Evolutionary conservation across 1,284 basidiomycete species (phyloP).

Genomic region (Fereydounia khargensis): DNA sequence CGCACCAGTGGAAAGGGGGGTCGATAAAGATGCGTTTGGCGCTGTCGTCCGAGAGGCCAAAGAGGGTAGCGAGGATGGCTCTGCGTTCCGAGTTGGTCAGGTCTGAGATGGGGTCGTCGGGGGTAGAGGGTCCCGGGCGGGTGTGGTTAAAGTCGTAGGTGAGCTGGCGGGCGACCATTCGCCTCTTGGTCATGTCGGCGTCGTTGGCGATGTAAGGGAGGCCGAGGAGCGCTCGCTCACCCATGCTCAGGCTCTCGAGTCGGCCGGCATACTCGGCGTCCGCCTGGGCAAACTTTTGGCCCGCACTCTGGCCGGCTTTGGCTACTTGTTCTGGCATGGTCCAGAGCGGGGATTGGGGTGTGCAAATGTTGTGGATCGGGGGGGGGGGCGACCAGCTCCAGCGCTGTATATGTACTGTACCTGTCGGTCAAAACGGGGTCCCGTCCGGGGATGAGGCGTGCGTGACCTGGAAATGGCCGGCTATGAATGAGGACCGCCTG

Average conservation of each 20-base stretch:
- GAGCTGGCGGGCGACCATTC: neutral
- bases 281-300: neutral
- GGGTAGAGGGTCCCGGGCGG: neutral
- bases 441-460: too few species aligned
- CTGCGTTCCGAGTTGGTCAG: neutral
- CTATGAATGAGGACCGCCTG: too few species aligned
- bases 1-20: neutral
- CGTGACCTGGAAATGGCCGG: too few species aligned
- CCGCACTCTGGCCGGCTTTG: too few species aligned
- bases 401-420: too few species aligned
- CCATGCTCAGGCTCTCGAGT: neutral
- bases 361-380: too few species aligned
- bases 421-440: too few species aligned
- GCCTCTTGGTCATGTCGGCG: neutral
- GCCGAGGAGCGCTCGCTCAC: neutral
- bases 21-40: too few species aligned
- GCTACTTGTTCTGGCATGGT: too few species aligned
- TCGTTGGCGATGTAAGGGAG: neutral
- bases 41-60: neutral
- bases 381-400: too few species aligned
- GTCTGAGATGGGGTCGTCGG: neutral
- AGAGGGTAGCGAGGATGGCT: neutral
- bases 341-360: too few species aligned
- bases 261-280: neutral
- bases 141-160: neutral